phyloP scores from a whole-genome alignment of 2,329 filamentous ascomycete genomes.

The Pleurostoma richardsiae region DNA sequence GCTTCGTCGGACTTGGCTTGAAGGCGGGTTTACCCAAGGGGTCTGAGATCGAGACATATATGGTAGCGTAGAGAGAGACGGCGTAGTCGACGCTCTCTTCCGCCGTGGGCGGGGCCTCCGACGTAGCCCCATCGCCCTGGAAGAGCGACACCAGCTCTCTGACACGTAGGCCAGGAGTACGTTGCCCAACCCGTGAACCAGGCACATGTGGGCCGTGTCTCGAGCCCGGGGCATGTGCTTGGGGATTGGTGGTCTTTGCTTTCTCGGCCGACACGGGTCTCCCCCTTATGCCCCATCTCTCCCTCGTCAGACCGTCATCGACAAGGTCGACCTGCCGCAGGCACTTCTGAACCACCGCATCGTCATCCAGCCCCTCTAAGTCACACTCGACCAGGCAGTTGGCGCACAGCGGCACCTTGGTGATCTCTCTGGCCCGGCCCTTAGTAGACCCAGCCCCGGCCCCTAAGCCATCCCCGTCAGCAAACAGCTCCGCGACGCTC shows the following conservation, averaged over 20 bases:
- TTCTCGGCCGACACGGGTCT: background rate
- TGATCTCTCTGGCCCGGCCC: conserved; percentile 32
- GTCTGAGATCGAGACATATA: conserved; percentile 46
- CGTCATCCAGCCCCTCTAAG: conserved; percentile 21
- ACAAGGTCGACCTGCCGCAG: conserved; percentile 34
- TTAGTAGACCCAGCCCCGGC: conserved; percentile 3
- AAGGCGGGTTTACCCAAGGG: conserved; percentile 42
- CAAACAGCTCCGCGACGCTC: conserved; percentile 27
- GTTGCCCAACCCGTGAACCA: too few species aligned
- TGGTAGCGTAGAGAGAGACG: conserved; percentile 16
- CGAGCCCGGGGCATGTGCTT: too few species aligned
- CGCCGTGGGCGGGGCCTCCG: too few species aligned
- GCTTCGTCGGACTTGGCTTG: conserved; percentile 42
- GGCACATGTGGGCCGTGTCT: too few species aligned
- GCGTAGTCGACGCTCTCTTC: too few species aligned
- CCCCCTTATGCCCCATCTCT: conserved; percentile 32
- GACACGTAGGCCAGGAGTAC: too few species aligned
- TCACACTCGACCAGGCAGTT: conserved; percentile 37
- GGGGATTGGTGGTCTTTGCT: too few species aligned
- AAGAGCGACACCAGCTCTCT: too few species aligned
- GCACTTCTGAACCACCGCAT: conserved; percentile 31
- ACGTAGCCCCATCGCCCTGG: too few species aligned
- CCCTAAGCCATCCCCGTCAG: conserved; percentile 5
- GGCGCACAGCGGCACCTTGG: conserved; percentile 42
- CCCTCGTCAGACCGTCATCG: conserved; percentile 41